Evolutionary conservation across 208 protist species (phyloP).

Genomic region (Trypanosoma caninum): DNA sequence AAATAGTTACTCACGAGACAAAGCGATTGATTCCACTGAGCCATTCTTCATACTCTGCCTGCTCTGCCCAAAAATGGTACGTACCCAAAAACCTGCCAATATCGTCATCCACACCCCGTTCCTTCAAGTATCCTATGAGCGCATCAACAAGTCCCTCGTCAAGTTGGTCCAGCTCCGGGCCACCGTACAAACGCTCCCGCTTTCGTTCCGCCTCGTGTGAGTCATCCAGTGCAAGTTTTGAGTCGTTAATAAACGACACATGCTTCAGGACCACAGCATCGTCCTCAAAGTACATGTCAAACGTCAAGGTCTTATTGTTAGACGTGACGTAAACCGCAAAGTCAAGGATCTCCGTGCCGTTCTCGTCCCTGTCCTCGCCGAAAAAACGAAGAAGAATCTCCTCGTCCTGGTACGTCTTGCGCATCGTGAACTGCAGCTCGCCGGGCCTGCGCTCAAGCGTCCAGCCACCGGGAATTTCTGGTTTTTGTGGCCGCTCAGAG

Average conservation of each 20-base stretch:
- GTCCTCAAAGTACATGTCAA: constrained; percentile 70
- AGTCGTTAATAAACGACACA: constrained; percentile 61
- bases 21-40: constrained; percentile 76
- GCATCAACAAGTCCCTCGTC: constrained; percentile 72
- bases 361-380: constrained; percentile 34
- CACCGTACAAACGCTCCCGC: constrained; percentile 63
- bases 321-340: constrained; percentile 61
- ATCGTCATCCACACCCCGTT: constrained; percentile 77
- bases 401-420: constrained; percentile 72
- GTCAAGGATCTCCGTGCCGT: constrained; percentile 48
- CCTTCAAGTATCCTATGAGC: constrained; percentile 79
- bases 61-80: constrained; percentile 87
- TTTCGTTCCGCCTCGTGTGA: constrained; percentile 47
- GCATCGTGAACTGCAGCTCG: constrained; percentile 64
- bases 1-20: constrained; percentile 35
- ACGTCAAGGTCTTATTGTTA: constrained; percentile 55
- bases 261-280: constrained; percentile 82
- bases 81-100: constrained; percentile 73
- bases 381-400: constrained; percentile 69
- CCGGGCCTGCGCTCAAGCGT: constrained; percentile 58
- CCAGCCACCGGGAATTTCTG: constrained; percentile 71
- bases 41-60: constrained; percentile 91
- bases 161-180: constrained; percentile 72
- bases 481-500: constrained; percentile 65
- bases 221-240: constrained; percentile 52